A percentile compares a stretch with the other conserved stretches of the same genome.
These are phyloP conservation scores for Penicillium sp. DNA, from an alignment of 2,329 filamentous ascomycete genomes.

Conservation along the genomic window DNA sequence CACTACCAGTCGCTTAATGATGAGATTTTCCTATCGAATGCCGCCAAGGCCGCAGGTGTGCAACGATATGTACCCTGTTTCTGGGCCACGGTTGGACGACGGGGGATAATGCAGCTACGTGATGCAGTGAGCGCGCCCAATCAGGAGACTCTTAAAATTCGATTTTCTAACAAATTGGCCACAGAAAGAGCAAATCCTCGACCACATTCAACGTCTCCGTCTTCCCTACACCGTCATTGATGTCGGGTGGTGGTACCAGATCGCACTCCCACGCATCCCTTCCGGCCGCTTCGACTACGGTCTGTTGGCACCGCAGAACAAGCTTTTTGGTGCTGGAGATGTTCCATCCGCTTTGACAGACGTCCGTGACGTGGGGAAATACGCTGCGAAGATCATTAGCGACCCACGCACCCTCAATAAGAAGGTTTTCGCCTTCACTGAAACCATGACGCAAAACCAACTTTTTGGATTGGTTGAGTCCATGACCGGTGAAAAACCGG, in stretches of 20 bases:
- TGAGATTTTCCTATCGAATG: constrained; percentile 35
- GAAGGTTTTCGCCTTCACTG: constrained; percentile 34
- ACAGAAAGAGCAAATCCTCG: constrained; percentile 49
- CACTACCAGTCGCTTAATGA: constrained; percentile 16
- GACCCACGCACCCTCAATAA: constrained; percentile 53
- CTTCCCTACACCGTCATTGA: constrained; percentile 56
- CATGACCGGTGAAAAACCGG: not conserved
- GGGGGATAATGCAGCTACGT: constrained; percentile 35
- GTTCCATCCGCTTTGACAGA: constrained; percentile 42
- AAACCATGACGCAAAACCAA: not conserved
- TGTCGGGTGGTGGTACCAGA: constrained; percentile 55
- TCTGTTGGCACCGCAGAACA: not conserved
- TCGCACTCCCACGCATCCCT: constrained; percentile 39
- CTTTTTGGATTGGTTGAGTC: not conserved
- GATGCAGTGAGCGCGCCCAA: constrained; percentile 24
- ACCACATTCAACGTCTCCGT: constrained; percentile 44
- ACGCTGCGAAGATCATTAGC: constrained; percentile 48
- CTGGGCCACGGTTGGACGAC: constrained; percentile 42
- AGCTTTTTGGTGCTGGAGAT: constrained; percentile 43
- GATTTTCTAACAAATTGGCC: not conserved
- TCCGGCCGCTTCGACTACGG: constrained; percentile 16
- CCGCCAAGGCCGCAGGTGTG: constrained; percentile 47
- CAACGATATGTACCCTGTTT: constrained; percentile 50
- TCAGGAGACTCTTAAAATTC: not conserved
- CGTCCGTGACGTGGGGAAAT: constrained; percentile 49